Evolutionary conservation across 768 basidiomycete genomes (phyloP).

Genomic region (Phlebiopsis gigantea): DNA sequence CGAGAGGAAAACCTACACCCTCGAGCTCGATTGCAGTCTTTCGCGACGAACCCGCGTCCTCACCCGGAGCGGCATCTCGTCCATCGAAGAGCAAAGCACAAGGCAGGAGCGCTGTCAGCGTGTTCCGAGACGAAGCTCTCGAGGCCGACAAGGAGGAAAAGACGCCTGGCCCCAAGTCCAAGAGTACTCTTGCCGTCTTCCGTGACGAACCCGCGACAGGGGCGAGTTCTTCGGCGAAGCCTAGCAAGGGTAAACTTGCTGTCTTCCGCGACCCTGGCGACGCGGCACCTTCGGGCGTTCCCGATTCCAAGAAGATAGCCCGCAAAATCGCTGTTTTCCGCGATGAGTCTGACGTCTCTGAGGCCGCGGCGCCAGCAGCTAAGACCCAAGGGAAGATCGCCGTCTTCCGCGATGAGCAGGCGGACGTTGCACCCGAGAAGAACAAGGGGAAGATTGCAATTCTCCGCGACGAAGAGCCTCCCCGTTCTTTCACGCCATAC

Average conservation of each 20-base stretch:
- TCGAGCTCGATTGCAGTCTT: slow-evolving; percentile 12
- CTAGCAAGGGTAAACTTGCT: no score
- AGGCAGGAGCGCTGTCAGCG: background rate
- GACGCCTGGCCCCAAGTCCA: background rate
- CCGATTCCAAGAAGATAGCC: no score
- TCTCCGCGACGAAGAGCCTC: slow-evolving; percentile 18
- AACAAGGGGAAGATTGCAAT: slow-evolving; percentile 8
- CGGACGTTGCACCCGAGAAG: background rate
- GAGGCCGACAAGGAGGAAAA: background rate
- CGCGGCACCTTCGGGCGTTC: no score
- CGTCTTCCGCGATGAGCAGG: slow-evolving; percentile 6
- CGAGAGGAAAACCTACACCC: slow-evolving; percentile 1
- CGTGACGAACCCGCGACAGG: background rate
- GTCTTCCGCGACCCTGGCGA: no score
- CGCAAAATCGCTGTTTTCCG: slow-evolving; percentile 3
- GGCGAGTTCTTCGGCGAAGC: background rate
- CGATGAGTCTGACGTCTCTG: background rate
- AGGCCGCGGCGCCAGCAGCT: background rate
- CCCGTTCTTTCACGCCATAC: slow-evolving; percentile 64
- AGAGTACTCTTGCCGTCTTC: slow-evolving; percentile 10
- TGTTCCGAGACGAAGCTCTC: slow-evolving; percentile 6
- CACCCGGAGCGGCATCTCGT: background rate
- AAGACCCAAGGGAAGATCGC: background rate
- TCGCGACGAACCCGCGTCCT: background rate
- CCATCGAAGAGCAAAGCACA: background rate